phyloP scores from a whole-genome alignment of 2,329 filamentous ascomycete species.

The Stemphylium vesicarium region DNA sequence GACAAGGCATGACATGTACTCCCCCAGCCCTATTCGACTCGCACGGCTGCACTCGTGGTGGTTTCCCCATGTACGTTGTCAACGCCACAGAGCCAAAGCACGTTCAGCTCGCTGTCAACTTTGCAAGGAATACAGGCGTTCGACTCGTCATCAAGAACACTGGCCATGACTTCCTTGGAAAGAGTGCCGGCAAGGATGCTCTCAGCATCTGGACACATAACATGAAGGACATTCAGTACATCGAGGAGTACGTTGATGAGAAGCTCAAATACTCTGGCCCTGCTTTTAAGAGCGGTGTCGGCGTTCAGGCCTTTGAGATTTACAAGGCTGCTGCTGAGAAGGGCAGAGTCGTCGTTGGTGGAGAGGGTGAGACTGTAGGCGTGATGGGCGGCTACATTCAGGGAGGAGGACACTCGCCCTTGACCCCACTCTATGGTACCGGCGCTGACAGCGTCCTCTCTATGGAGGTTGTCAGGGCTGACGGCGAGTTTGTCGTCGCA shows the following conservation, averaged over 20 bases:
- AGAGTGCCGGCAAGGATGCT: constrained; percentile 43
- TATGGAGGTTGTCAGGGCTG: constrained; percentile 42
- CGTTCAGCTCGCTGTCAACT: constrained; percentile 46
- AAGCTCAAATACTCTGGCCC: constrained; percentile 51
- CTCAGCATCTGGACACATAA: constrained; percentile 48
- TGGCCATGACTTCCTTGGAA: constrained; percentile 47
- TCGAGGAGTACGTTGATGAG: constrained; percentile 41
- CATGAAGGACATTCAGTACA: constrained; percentile 45
- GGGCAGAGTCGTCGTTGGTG: constrained; percentile 60
- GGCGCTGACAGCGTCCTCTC: constrained; percentile 47
- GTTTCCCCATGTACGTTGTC: constrained; percentile 45
- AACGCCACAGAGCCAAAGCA: constrained; percentile 46
- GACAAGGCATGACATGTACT: constrained; percentile 48
- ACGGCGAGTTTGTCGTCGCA: constrained; percentile 39
- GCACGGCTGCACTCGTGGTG: constrained; percentile 45
- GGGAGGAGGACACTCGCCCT: constrained; percentile 62
- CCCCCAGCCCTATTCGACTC: constrained; percentile 44
- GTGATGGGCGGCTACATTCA: constrained; percentile 53
- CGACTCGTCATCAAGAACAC: constrained; percentile 46
- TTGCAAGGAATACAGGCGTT: constrained; percentile 42
- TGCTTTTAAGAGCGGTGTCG: constrained; percentile 63
- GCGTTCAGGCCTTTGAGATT: constrained; percentile 61
- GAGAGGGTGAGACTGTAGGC: constrained; percentile 59
- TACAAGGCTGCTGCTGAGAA: constrained; percentile 58
- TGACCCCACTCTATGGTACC: constrained; percentile 55